These are phyloP conservation scores for Lachancea kluyveri DNA, from an alignment of 805 yeast species.

Conservation along the genomic window DNA sequence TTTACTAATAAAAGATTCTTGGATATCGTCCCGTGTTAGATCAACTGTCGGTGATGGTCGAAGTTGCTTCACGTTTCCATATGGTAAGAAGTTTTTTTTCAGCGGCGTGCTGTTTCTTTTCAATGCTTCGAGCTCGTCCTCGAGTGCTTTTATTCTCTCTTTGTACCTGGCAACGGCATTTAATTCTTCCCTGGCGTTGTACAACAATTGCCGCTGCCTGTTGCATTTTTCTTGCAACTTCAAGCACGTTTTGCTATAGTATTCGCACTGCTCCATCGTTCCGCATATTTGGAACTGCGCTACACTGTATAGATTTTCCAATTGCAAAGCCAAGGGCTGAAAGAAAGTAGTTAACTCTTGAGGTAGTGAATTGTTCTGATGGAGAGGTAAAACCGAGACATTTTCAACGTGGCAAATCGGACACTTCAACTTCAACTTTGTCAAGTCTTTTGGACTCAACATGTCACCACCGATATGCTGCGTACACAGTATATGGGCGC, in stretches of 20 bases:
- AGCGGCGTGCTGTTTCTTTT: conserved; percentile 19
- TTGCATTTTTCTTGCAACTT: conserved; percentile 23
- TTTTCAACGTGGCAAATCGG: no score
- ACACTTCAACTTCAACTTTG: no score
- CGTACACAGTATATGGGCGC: conserved; percentile 35
- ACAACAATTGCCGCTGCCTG: conserved; percentile 22
- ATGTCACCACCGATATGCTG: conserved; percentile 18
- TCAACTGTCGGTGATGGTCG: no score
- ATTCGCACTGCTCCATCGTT: conserved; percentile 19
- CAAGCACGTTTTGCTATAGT: conserved; percentile 19
- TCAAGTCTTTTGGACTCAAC: no score
- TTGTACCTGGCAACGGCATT: conserved; percentile 19
- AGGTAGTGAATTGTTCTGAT: conserved; percentile 9
- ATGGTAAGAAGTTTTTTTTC: no score
- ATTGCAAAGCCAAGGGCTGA: conserved; percentile 20
- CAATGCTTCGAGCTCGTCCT: conserved; percentile 3
- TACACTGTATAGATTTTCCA: conserved; percentile 24
- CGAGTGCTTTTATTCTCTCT: conserved; percentile 11
- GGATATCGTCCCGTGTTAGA: conserved; percentile 18
- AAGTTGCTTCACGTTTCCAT: no score
- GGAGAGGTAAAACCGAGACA: no score
- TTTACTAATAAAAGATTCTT: conserved; percentile 18
- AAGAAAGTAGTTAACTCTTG: conserved; percentile 21
- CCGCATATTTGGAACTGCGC: conserved; percentile 27
- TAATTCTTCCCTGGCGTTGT: conserved; percentile 24